Base-by-base conservation (phyloP, 768 basidiomycete genomes). In the Ramaria rubella region DNA sequence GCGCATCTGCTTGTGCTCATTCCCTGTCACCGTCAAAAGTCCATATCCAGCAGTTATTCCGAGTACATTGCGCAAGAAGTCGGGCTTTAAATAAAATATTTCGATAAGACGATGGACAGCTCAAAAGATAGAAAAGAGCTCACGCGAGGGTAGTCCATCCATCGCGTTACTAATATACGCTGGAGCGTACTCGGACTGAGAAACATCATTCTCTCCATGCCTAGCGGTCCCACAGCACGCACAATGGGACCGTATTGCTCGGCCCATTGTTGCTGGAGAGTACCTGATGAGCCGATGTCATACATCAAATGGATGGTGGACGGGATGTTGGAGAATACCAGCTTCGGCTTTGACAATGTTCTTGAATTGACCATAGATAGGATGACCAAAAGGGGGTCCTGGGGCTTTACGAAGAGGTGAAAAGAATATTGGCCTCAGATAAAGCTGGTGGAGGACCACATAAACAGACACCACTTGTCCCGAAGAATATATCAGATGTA, bases 1-100 rank as follows among this genome's bases (percentile, higher is more conserved):
- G 33, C 76, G 74, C 75, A 80, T 77, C 49, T 71, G 72, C 58
- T 72, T 77, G 60, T 79, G 78, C 30, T 75, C 75, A 34, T 74
- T 69, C 5, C 79, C 77, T 1, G 77, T 79, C 17, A 76, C 73
- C 0, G 78, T 78, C 43, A 79, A 62, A 1, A 79, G 65, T 1
- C 78, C 78, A 62, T 75, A 71, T 0, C 61, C 60, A 7, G 75
- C 70, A 3, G 74, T 72, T 4, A 74, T 59, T 3, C 75, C 77
- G 4, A 78, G 63, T 2, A 73, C 64, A 53, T 75, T 66, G 46
- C 74, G 72, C 67, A 77, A 62, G 58, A 75, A 78, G 27, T 60
- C 64, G 0, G 78, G 79, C 77, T 38, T 30, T 54, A 45, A 21
- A 26, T 33, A 5, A 43, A 55, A 19, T 29, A 60, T 11, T 27